These are phyloP conservation scores for Curvularia spicifera DNA, from an alignment of 2,329 filamentous ascomycete genomes.

Conservation along the genomic window DNA sequence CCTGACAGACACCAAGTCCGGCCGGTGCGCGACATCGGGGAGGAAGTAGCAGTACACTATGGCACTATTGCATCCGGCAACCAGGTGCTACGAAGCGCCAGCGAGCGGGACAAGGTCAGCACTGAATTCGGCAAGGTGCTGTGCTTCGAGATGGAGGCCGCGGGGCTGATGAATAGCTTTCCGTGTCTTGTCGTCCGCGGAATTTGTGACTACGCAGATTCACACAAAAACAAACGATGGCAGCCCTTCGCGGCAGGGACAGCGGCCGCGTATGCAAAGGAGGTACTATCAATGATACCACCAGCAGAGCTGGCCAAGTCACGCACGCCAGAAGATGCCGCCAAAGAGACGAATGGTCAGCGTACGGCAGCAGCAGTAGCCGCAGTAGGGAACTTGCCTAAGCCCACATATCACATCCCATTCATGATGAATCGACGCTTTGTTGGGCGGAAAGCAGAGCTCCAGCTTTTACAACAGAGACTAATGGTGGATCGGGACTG, in stretches of 20 bases:
- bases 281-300: neutral
- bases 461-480: neutral
- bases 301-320: neutral
- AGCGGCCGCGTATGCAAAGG: constrained; percentile 4
- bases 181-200: constrained; percentile 8
- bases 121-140: constrained; percentile 10
- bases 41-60: constrained; percentile 43
- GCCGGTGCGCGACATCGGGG: neutral
- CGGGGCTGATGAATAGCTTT: constrained; percentile 5
- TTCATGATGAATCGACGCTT: neutral
- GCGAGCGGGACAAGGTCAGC: constrained; percentile 45
- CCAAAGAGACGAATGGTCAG: neutral
- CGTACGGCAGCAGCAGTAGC: neutral
- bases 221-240: constrained; percentile 9
- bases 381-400: neutral
- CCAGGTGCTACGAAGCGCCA: constrained; percentile 51
- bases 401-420: neutral
- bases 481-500: neutral
- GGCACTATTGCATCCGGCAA: constrained; percentile 53
- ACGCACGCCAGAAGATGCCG: neutral
- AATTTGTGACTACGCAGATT: constrained; percentile 10
- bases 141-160: constrained; percentile 9
- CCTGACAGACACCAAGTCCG: neutral
- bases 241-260: constrained; percentile 2
- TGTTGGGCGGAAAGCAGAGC: neutral